Percentiles rank a stretch among this genome's conserved stretches.
These are phyloP conservation scores for Botrytis pseudocinerea DNA, from an alignment of 2,329 filamentous ascomycete genomes.

Conservation along the genomic window DNA sequence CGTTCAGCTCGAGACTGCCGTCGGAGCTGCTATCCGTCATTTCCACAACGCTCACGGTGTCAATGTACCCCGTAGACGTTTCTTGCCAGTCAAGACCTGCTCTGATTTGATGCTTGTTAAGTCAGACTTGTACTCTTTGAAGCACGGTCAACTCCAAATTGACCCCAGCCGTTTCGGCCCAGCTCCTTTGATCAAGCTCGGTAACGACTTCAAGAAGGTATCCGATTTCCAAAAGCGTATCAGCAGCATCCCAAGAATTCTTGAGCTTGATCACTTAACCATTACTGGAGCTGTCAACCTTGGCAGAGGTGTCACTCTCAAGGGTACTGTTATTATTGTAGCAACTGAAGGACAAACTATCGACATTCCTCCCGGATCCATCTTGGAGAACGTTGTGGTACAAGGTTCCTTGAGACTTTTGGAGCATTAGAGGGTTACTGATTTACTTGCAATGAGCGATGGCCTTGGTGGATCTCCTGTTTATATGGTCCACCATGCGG, in stretches of 20 bases:
- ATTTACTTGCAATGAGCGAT: conserved; percentile 17
- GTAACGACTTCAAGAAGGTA: conserved; percentile 99
- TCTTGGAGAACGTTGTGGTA: conserved; percentile 98
- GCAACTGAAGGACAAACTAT: conserved; percentile 98
- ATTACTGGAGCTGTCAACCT: conserved; percentile 98
- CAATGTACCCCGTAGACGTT: conserved; percentile 95
- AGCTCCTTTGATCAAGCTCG: conserved; percentile 97
- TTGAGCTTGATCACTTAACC: conserved; percentile 91
- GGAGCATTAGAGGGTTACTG: conserved; percentile 55
- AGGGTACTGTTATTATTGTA: conserved; percentile 98
- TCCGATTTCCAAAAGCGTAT: conserved; percentile 93
- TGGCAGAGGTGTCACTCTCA: conserved; percentile 90
- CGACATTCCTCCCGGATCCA: conserved; percentile 92
- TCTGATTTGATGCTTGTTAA: conserved; percentile 99
- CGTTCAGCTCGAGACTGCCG: conserved; percentile 96
- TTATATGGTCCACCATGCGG: conserved; percentile 10
- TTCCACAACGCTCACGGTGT: conserved; percentile 99
- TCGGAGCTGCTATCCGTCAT: conserved; percentile 97
- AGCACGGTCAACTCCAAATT: conserved; percentile 97
- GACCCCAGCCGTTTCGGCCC: conserved; percentile 95
- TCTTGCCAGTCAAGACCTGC: conserved; percentile 99
- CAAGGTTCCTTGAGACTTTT: conserved; percentile 86
- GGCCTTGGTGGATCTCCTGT: conserved; percentile 21
- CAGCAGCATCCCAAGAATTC: conserved; percentile 83
- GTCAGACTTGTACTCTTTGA: conserved; percentile 96